These are phyloP conservation scores for Coemansia sp. DNA, from an alignment of 192 early-diverging fungal species.

Conservation along the genomic window DNA sequence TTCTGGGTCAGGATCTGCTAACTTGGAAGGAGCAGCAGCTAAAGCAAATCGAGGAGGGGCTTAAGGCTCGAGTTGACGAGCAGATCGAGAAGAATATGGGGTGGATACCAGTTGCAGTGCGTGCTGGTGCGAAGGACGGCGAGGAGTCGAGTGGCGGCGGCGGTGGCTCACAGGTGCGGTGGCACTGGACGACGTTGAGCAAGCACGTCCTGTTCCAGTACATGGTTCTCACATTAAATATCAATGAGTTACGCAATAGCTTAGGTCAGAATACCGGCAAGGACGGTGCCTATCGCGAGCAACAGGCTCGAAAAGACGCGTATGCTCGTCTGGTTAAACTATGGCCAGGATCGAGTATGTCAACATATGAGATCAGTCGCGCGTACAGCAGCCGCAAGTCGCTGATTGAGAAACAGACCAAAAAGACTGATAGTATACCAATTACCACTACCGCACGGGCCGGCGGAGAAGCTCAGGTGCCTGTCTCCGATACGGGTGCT, in stretches of 20 bases:
- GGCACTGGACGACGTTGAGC: slow-evolving; percentile 57
- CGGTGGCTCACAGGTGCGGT: slow-evolving; percentile 43
- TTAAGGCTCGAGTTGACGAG: slow-evolving; percentile 47
- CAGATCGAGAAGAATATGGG: slow-evolving; percentile 49
- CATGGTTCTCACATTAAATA: slow-evolving; percentile 46
- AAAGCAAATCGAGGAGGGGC: slow-evolving; percentile 52
- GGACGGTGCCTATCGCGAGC: slow-evolving; percentile 46
- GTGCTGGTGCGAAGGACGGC: slow-evolving; percentile 28
- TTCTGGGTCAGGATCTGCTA: slow-evolving; percentile 39
- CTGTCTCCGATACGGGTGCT: not conserved
- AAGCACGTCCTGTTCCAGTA: slow-evolving; percentile 55
- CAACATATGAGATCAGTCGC: slow-evolving; percentile 54
- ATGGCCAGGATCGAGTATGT: slow-evolving; percentile 52
- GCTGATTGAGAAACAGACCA: slow-evolving; percentile 47
- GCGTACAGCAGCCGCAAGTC: slow-evolving; percentile 56
- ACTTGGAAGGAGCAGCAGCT: slow-evolving; percentile 55
- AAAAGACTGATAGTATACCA: slow-evolving; percentile 20
- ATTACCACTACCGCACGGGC: not conserved
- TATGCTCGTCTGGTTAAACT: slow-evolving; percentile 51
- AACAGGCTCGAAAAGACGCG: slow-evolving; percentile 54
- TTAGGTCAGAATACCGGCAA: slow-evolving; percentile 20
- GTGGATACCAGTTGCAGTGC: slow-evolving; percentile 46
- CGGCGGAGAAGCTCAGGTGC: slow-evolving; percentile 2
- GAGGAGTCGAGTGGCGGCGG: slow-evolving; percentile 7
- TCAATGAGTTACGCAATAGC: slow-evolving; percentile 45